These are phyloP conservation scores for Salix arbutifolia DNA, from an alignment of 345 rosid genomes.

Conservation along the genomic window DNA sequence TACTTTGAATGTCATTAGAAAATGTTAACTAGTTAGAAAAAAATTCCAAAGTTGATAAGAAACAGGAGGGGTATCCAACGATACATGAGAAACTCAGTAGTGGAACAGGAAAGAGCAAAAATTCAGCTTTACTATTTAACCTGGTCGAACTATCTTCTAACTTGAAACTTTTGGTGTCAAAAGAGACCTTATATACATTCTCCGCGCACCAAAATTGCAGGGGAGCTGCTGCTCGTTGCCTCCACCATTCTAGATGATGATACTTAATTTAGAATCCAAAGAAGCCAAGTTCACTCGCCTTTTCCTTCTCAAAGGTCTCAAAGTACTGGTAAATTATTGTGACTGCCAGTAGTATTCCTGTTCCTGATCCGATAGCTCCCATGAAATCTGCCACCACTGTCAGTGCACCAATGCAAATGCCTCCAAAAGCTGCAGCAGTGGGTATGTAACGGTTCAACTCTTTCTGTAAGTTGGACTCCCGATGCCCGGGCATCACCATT, in stretches of 20 bases:
- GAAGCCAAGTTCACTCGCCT: constrained; percentile 84
- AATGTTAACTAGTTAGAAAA: background rate
- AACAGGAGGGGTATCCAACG: background rate
- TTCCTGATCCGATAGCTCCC: constrained; percentile 90
- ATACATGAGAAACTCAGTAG: background rate
- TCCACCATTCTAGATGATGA: background rate
- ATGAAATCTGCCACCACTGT: constrained; percentile 82
- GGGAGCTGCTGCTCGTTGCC: constrained; percentile 8
- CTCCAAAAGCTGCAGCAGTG: constrained; percentile 90
- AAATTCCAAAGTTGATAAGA: background rate
- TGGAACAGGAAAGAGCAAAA: background rate
- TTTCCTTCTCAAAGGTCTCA: constrained; percentile 91
- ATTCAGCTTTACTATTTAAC: background rate
- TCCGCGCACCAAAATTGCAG: constrained; percentile 13
- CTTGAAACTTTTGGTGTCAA: constrained; percentile 2
- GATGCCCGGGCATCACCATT: constrained; percentile 95
- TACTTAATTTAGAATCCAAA: constrained; percentile 52
- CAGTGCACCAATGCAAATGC: constrained; percentile 77
- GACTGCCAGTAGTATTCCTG: constrained; percentile 79
- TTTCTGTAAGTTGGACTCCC: constrained; percentile 82
- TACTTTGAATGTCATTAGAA: background rate
- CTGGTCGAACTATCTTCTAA: background rate
- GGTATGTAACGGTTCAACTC: constrained; percentile 85
- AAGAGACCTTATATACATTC: constrained; percentile 4
- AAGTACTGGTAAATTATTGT: constrained; percentile 83